Percentiles rank a stretch among this genome's conserved stretches.
Conservation (phyloP, 2,329 filamentous ascomycete species). For the Xylogone sp. region DNA sequence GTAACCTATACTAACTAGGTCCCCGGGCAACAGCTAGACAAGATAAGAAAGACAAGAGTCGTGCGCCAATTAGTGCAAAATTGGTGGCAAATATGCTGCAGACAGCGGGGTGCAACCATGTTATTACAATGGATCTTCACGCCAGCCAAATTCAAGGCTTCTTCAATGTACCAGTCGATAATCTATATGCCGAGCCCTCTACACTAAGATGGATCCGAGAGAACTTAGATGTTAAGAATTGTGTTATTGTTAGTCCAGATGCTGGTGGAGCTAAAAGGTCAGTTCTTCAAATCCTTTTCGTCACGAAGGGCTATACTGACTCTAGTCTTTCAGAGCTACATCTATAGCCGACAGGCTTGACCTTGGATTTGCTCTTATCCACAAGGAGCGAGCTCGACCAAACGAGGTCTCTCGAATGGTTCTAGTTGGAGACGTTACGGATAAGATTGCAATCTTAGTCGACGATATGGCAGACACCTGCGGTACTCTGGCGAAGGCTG, state of each 20-base stretch:
- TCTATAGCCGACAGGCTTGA: slow-evolving; percentile 91
- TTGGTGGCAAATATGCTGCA: slow-evolving; percentile 97
- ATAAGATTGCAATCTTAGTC: slow-evolving; percentile 91
- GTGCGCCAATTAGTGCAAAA: slow-evolving; percentile 94
- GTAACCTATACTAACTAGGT: neutral
- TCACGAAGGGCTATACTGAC: neutral
- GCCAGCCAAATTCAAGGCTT: slow-evolving; percentile 94
- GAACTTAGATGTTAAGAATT: slow-evolving; percentile 76
- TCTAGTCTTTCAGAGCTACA: slow-evolving; percentile 57
- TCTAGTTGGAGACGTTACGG: slow-evolving; percentile 88
- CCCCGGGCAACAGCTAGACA: slow-evolving; percentile 67
- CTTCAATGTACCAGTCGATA: slow-evolving; percentile 75
- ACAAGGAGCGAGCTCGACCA: slow-evolving; percentile 90
- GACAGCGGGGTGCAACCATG: slow-evolving; percentile 86
- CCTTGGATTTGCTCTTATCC: slow-evolving; percentile 87
- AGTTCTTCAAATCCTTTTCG: slow-evolving; percentile 15
- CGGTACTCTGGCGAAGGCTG: slow-evolving; percentile 83
- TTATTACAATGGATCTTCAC: slow-evolving; percentile 96
- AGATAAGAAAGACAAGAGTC: slow-evolving; percentile 95
- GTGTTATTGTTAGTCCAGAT: slow-evolving; percentile 92
- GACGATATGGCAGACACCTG: slow-evolving; percentile 98
- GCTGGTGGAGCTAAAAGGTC: slow-evolving; percentile 89
- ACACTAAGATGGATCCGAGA: slow-evolving; percentile 89
- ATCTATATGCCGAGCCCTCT: slow-evolving; percentile 91
- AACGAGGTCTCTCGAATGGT: slow-evolving; percentile 93